Conservation (phyloP, 192 early-diverging fungal genomes). For the Kappamyces sp. region DNA sequence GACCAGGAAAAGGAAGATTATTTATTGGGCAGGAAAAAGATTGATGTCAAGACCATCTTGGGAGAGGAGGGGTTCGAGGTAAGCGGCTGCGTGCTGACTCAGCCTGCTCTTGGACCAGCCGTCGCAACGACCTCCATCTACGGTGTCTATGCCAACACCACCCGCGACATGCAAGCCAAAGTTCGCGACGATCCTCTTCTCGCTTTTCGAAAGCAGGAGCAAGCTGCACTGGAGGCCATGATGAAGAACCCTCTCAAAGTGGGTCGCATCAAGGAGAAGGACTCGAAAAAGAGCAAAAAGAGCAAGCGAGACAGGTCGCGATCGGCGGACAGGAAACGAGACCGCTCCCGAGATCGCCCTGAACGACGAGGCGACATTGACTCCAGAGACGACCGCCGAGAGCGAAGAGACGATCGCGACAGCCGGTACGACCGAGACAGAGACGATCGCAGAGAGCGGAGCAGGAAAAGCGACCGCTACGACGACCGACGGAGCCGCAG, state of each 20-base stretch:
- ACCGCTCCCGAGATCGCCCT: not conserved
- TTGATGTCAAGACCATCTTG: slow-evolving; percentile 44
- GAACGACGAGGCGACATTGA: slow-evolving; percentile 8
- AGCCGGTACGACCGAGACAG: slow-evolving; percentile 15
- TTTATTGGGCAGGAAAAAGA: slow-evolving; percentile 81
- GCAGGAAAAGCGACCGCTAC: slow-evolving; percentile 9
- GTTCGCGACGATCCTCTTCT: slow-evolving; percentile 88
- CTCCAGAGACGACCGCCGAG: not conserved
- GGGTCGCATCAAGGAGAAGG: slow-evolving; percentile 35
- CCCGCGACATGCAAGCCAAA: slow-evolving; percentile 76
- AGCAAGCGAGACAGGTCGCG: slow-evolving; percentile 8
- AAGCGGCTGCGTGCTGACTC: slow-evolving; percentile 10
- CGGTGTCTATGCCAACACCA: slow-evolving; percentile 63
- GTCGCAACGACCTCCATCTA: slow-evolving; percentile 23
- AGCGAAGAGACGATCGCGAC: slow-evolving; percentile 8
- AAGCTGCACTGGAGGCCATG: slow-evolving; percentile 67
- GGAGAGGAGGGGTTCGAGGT: slow-evolving; percentile 21
- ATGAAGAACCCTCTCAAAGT: slow-evolving; percentile 64
- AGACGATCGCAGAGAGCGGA: slow-evolving; percentile 3
- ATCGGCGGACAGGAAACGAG: slow-evolving; percentile 10
- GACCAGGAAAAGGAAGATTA: slow-evolving; percentile 80
- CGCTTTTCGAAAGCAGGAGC: slow-evolving; percentile 82
- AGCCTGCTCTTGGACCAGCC: not conserved
- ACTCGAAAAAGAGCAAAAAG: slow-evolving; percentile 20
- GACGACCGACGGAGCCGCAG: not conserved